Evolutionary conservation across 495 filamentous ascomycete species (phyloP), one percentile per base, ranked within the genome.

Genomic region (Bathelium albidoporum): DNA sequence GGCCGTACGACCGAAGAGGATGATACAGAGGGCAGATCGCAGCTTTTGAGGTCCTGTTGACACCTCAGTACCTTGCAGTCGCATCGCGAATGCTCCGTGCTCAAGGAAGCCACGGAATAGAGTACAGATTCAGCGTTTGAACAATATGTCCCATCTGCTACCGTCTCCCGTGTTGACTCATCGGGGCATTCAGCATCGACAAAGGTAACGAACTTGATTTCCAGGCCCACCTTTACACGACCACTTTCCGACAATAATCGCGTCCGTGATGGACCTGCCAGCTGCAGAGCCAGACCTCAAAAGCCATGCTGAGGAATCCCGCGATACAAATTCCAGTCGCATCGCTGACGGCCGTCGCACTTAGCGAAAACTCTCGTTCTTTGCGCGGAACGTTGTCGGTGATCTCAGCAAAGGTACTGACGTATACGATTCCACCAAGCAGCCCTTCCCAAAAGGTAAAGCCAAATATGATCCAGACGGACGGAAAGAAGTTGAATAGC

Each of bases 381-480:
- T 83, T 81, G 7, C 79, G 73, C 0, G 83, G 82, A 0, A 95
- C 87, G 10, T 84, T 82, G 61, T 97, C 89, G 69, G 86, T 85
- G 64, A 98, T 94, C 73, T 93, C 88, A 0, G 92, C 90, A 75
- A 96, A 98, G 0, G 92, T 95, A 64, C 93, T 96, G 52, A 97
- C 91, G 69, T 98, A 98, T 0, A 97, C 94, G 10, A 87, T 75
- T 0, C 94, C 94, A 5, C 94, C 94, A 0, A 98, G 78, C 43
- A 98, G 73, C 0, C 94, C 94, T 71, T 96, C 93, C 93, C 94
- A 97, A 71, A 97, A 95, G n/a, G 96, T 76, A 53, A 97, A 77
- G 5, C 81, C 69, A 71, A 95, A 96, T 2, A 97, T 74, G 24
- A 95, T 69, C 69, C 88, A 97, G 11, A 97, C 86, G 62, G 75